These are phyloP conservation scores for Periconia sp. DNA, from an alignment of 2,329 filamentous ascomycete genomes.

Conservation along the genomic window DNA sequence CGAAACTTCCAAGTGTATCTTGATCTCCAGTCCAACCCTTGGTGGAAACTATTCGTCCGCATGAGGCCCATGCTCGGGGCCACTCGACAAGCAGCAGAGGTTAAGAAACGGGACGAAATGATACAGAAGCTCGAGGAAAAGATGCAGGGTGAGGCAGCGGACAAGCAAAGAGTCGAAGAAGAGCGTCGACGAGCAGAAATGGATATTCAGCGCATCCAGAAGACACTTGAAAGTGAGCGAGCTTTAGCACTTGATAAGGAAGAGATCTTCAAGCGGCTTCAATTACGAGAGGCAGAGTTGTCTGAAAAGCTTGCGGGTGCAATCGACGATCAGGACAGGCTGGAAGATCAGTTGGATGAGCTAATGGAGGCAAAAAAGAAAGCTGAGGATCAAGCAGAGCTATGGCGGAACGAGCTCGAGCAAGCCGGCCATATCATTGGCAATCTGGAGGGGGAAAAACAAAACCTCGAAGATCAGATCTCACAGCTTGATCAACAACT, in stretches of 20 bases:
- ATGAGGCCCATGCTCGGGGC: conserved; percentile 96
- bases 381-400: conserved; percentile 82
- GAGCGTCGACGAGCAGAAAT: conserved; percentile 85
- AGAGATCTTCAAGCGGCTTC: conserved; percentile 97
- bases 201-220: conserved; percentile 88
- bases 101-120: conserved; percentile 93
- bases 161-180: conserved; percentile 83
- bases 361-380: conserved; percentile 88
- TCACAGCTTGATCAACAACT: conserved; percentile 74
- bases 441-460: conserved; percentile 86
- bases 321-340: conserved; percentile 88
- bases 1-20: conserved; percentile 92
- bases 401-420: conserved; percentile 81
- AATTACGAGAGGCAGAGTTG: conserved; percentile 87
- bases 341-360: conserved; percentile 92
- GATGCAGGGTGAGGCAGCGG: conserved; percentile 76
- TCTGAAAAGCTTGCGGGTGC: conserved; percentile 92
- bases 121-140: conserved; percentile 86
- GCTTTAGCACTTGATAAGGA: conserved; percentile 97
- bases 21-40: conserved; percentile 87
- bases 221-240: conserved; percentile 93
- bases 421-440: conserved; percentile 89
- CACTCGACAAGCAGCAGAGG: conserved; percentile 88
- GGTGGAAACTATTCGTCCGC: conserved; percentile 94
- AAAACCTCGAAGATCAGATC: conserved; percentile 70